Evolutionary conservation across 352 stramenopile species (phyloP).

Genomic region (Pythium dissotocum): DNA sequence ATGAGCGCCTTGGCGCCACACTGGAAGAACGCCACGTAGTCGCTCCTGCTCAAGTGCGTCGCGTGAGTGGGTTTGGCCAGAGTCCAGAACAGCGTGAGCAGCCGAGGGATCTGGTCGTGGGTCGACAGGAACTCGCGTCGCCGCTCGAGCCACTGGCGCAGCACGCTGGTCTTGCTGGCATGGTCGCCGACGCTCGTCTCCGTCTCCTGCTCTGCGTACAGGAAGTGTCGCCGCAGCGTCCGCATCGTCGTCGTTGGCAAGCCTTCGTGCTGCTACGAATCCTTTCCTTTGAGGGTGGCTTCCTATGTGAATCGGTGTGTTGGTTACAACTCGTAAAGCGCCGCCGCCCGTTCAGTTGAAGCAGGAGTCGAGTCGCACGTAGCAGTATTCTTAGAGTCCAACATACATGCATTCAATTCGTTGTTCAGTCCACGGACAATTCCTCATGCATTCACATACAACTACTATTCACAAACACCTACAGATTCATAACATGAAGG

Average conservation of each 20-base stretch:
- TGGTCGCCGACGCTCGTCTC: constrained; percentile 65
- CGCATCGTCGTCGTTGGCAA: neutral
- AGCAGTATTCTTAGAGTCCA: neutral
- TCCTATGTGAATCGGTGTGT: neutral
- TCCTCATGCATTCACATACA: neutral
- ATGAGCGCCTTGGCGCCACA: constrained; percentile 60
- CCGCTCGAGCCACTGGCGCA: constrained; percentile 53
- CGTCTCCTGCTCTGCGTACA: constrained; percentile 58
- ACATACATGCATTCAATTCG: neutral
- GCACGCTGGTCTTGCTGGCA: constrained; percentile 44
- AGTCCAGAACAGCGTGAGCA: constrained; percentile 60
- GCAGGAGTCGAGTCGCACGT: neutral
- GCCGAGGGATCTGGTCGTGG: constrained; percentile 32
- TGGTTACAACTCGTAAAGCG: constrained; percentile 4
- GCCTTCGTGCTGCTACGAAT: neutral
- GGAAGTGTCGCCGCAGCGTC: constrained; percentile 55
- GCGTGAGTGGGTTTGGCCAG: constrained; percentile 44
- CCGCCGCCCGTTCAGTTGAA: constrained; percentile 2
- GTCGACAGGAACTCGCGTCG: constrained; percentile 35
- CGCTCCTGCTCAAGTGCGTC: constrained; percentile 9
- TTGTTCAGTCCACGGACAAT: neutral
- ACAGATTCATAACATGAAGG: neutral
- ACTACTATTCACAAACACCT: neutral
- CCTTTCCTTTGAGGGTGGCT: neutral
- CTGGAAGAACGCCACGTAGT: constrained; percentile 68